These are phyloP conservation scores for Tetratostichococcus sp. DNA, from an alignment of 139 green algal species.

Conservation along the genomic window DNA sequence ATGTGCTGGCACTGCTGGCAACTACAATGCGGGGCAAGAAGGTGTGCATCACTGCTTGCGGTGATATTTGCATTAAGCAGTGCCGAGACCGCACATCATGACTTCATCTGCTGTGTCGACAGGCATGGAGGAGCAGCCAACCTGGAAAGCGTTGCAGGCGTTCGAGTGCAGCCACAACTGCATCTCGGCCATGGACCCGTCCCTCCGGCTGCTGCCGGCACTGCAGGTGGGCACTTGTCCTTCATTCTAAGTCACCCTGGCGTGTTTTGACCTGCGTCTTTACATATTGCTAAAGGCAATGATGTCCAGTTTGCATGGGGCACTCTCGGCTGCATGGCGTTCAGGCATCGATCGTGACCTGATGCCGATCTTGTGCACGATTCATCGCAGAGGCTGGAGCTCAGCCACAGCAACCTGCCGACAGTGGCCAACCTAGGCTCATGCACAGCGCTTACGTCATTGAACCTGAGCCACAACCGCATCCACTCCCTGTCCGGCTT, in stretches of 20 bases:
- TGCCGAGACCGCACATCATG: no score
- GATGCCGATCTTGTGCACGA: no score
- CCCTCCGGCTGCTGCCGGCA: slow-evolving; percentile 3
- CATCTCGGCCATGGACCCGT: slow-evolving; percentile 9
- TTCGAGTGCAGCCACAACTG: slow-evolving; percentile 9
- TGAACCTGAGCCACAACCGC: slow-evolving; percentile 18
- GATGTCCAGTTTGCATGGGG: no score
- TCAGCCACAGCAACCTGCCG: slow-evolving; percentile 14
- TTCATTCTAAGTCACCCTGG: background rate
- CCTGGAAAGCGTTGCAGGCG: background rate
- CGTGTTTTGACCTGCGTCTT: no score
- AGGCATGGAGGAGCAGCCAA: background rate
- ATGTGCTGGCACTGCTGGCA: no score
- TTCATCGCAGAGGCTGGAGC: slow-evolving; percentile 3
- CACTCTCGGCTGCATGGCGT: no score
- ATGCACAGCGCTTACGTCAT: background rate
- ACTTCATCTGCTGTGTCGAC: no score
- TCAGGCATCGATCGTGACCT: no score
- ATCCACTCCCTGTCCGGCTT: background rate
- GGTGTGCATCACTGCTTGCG: no score
- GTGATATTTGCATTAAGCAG: no score
- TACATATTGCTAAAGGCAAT: no score
- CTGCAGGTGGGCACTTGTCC: background rate
- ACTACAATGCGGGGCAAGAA: no score
- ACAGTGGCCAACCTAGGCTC: background rate